phyloP scores from a whole-genome alignment of 1,284 basidiomycete genomes.

The Meira miltonrushii region DNA sequence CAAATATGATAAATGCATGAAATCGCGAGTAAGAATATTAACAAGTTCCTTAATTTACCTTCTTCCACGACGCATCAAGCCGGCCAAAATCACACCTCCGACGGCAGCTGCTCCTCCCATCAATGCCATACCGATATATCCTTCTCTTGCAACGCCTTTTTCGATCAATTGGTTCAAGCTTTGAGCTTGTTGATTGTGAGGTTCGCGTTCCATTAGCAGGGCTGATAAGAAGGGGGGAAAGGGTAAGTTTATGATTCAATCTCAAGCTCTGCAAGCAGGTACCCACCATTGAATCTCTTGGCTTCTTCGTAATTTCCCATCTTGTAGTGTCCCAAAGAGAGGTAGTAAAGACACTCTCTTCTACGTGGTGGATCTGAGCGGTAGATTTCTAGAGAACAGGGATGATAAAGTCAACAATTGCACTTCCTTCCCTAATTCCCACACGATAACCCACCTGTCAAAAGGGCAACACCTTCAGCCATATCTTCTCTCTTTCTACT shows the following conservation, averaged over 20 bases:
- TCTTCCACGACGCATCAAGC: constrained; percentile 56
- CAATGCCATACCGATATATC: constrained; percentile 89
- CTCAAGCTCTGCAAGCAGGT: neutral
- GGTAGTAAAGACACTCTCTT: constrained; percentile 93
- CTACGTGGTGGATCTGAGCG: constrained; percentile 78
- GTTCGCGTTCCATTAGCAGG: constrained; percentile 84
- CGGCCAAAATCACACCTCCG: constrained; percentile 73
- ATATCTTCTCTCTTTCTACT: constrained; percentile 42
- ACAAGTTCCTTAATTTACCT: too few species aligned
- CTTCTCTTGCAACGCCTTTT: constrained; percentile 78
- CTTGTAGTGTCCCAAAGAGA: constrained; percentile 94
- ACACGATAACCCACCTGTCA: constrained; percentile 84
- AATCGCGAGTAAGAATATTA: too few species aligned
- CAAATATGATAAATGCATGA: too few species aligned
- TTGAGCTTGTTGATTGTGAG: constrained; percentile 85
- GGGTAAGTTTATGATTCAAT: neutral
- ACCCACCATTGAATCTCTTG: constrained; percentile 81
- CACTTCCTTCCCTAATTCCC: neutral
- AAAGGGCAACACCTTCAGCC: constrained; percentile 75
- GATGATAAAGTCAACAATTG: neutral
- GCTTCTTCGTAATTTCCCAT: constrained; percentile 92
- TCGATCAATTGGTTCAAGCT: constrained; percentile 81
- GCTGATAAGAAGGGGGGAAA: constrained; percentile 57
- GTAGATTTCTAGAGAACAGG: constrained; percentile 70
- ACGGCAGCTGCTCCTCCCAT: constrained; percentile 83